phyloP scores from a whole-genome alignment of 306 rosid genomes.

The Amphicarpaea edgeworthii region DNA sequence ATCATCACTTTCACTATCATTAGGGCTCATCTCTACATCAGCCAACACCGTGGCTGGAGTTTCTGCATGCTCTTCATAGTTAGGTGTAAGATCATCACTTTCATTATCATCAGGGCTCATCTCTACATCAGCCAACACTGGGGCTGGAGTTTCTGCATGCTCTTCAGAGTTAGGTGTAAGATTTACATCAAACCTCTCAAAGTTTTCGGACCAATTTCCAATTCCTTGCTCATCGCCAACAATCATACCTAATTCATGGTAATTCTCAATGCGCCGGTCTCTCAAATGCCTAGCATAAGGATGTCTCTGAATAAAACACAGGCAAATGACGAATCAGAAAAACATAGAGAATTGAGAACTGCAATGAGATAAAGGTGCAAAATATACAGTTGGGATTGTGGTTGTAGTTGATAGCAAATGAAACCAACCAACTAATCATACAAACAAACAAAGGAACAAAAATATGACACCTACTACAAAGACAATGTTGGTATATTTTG shows the following conservation, averaged over 20 bases:
- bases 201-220: constrained; percentile 52
- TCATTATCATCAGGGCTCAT: constrained; percentile 44
- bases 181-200: constrained; percentile 48
- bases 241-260: constrained; percentile 53
- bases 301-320: constrained; percentile 53
- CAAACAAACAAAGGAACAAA: neutral
- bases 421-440: neutral
- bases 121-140: constrained; percentile 37
- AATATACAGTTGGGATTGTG: neutral
- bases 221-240: constrained; percentile 55
- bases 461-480: neutral
- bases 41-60: constrained; percentile 43
- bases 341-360: neutral
- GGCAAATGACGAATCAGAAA: constrained; percentile 28
- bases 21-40: constrained; percentile 41
- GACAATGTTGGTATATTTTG: neutral
- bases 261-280: constrained; percentile 53
- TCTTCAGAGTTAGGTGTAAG: constrained; percentile 43
- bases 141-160: constrained; percentile 54
- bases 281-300: constrained; percentile 55
- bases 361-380: neutral
- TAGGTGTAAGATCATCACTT: constrained; percentile 51
- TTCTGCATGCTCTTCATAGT: constrained; percentile 52
- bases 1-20: constrained; percentile 52
- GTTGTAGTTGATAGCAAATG: neutral